Percentiles rank a stretch among this genome's conserved stretches.
These are phyloP conservation scores for Phytophthora fragariaefolia DNA, from an alignment of 352 stramenopile species.

Conservation along the genomic window DNA sequence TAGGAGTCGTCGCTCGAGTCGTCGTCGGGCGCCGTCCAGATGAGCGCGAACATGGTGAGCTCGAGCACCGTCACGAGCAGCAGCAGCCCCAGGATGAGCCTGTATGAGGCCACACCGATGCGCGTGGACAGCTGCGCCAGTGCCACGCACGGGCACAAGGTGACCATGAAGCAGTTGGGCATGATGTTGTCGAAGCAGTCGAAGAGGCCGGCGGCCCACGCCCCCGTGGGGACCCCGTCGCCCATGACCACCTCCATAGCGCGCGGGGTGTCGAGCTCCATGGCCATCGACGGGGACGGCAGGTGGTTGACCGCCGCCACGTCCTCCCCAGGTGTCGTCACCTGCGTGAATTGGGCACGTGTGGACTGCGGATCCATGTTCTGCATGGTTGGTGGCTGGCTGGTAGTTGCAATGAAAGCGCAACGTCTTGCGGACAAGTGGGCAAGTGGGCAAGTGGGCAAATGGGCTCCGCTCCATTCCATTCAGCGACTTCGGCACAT, in stretches of 20 bases:
- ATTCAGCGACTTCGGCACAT: background rate
- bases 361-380: constrained; percentile 36
- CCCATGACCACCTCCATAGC: constrained; percentile 25
- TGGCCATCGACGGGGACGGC: constrained; percentile 26
- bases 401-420: too few relatives aligned
- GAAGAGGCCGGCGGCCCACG: constrained; percentile 49
- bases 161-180: constrained; percentile 63
- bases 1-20: constrained; percentile 29
- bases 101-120: constrained; percentile 44
- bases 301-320: constrained; percentile 30
- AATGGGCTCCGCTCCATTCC: constrained; percentile 16
- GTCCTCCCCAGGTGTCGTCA: constrained; percentile 31
- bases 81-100: constrained; percentile 31
- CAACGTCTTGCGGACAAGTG: constrained; percentile 8
- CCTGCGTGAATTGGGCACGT: constrained; percentile 35
- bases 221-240: constrained; percentile 35
- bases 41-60: constrained; percentile 27
- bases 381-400: constrained; percentile 22
- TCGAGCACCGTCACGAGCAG: constrained; percentile 35
- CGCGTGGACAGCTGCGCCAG: constrained; percentile 56
- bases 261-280: constrained; percentile 39
- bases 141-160: constrained; percentile 52
- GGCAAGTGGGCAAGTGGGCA: constrained; percentile 13
- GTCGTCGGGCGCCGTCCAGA: constrained; percentile 27
- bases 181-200: constrained; percentile 51